Conservation (phyloP, 441 rosid genomes). For the Pelargonium fulgidum region DNA sequence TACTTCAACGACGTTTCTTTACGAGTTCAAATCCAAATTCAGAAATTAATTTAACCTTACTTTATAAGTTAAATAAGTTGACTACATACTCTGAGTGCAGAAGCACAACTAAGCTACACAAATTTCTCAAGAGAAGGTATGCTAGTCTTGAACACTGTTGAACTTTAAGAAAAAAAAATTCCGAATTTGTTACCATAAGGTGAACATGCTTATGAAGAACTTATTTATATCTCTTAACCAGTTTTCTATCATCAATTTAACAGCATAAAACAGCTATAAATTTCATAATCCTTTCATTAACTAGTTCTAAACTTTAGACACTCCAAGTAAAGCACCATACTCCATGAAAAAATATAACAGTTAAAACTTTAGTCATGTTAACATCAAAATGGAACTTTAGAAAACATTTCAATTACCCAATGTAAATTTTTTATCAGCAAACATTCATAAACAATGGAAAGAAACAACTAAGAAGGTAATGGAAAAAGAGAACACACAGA, state of each 20-base stretch:
- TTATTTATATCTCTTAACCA: not conserved
- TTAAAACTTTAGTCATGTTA: not conserved
- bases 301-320: not conserved
- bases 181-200: not conserved
- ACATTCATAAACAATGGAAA: not conserved
- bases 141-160: no score
- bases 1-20: not conserved
- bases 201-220: not conserved
- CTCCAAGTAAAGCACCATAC: not conserved
- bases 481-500: slow-evolving; percentile 33
- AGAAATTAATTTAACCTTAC: not conserved
- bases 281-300: not conserved
- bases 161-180: no score
- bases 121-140: no score
- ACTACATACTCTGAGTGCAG: not conserved
- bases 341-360: not conserved
- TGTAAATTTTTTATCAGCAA: not conserved
- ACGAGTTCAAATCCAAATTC: not conserved
- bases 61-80: not conserved
- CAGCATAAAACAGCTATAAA: not conserved
- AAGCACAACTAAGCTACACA: not conserved
- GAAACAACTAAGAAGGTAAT: not conserved
- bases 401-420: not conserved
- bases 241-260: no score
- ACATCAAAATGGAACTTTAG: not conserved